A percentile compares a stretch with the other conserved stretches of the same genome.
phyloP scores from a whole-genome alignment of 2,329 filamentous ascomycete genomes.

The Pseudogymnoascus sp. region DNA sequence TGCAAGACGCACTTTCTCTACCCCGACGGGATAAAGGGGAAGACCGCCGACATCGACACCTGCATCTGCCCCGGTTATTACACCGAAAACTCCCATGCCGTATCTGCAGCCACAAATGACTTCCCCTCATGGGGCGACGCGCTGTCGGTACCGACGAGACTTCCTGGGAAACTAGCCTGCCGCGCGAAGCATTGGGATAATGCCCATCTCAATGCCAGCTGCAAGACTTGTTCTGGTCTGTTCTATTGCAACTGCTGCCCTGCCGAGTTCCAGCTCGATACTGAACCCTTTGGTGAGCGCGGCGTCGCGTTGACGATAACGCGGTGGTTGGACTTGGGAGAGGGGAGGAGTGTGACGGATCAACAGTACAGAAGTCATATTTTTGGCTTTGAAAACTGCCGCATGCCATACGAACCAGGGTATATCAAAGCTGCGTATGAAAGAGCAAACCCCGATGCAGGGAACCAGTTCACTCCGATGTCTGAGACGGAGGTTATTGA shows the following conservation, averaged over 20 bases:
- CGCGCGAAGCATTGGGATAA: background rate
- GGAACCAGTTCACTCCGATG: background rate
- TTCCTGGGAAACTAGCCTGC: background rate
- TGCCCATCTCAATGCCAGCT: background rate
- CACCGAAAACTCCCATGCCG: background rate
- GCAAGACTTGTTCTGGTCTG: background rate
- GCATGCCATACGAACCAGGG: background rate
- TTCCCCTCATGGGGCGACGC: no score
- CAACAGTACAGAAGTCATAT: background rate
- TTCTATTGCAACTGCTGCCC: background rate
- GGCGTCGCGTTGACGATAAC: background rate
- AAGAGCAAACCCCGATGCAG: background rate
- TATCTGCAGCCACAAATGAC: no score
- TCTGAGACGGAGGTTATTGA: background rate
- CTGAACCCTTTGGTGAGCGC: background rate
- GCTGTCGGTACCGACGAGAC: no score
- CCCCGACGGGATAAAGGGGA: background rate
- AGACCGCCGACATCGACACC: background rate
- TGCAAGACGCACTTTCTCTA: background rate
- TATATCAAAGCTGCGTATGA: background rate
- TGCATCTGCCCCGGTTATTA: background rate
- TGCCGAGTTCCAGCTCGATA: background rate
- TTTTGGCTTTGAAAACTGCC: background rate
- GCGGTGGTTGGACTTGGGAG: background rate
- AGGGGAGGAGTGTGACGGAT: background rate